Conservation (phyloP, 805 yeast species). For the Groenewaldozyma tartarivorans region DNA sequence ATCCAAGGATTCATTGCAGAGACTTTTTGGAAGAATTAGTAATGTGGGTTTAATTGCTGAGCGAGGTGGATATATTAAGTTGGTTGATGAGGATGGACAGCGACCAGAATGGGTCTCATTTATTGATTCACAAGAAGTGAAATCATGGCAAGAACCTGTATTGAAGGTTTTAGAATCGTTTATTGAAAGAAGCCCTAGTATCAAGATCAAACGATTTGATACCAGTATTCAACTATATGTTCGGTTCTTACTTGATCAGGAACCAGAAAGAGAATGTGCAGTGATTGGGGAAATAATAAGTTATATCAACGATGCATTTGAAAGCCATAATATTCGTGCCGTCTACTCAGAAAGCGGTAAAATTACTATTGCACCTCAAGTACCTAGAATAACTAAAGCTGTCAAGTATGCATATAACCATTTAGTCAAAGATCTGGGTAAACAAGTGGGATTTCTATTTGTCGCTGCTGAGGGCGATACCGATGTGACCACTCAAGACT, state of each 20-base stretch:
- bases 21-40: constrained; percentile 56
- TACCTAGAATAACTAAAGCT: constrained; percentile 41
- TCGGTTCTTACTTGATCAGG: constrained; percentile 45
- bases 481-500: constrained; percentile 17
- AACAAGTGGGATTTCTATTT: constrained; percentile 20
- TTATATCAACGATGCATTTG: constrained; percentile 69
- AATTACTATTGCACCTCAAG: constrained; percentile 61
- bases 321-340: constrained; percentile 63
- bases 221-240: constrained; percentile 71
- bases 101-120: constrained; percentile 48
- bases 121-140: constrained; percentile 33
- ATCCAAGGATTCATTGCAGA: constrained; percentile 54
- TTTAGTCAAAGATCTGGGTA: constrained; percentile 4
- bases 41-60: constrained; percentile 81
- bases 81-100: constrained; percentile 15
- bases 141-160: constrained; percentile 52
- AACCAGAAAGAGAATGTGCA: constrained; percentile 52
- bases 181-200: constrained; percentile 73
- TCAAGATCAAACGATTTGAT: constrained; percentile 62
- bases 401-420: constrained; percentile 23
- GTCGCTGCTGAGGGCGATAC: constrained; percentile 15
- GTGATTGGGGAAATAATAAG: constrained; percentile 78
- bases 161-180: constrained; percentile 46
- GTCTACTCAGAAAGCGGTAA: constrained; percentile 51
- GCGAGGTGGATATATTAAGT: constrained; percentile 69